A percentile compares a stretch with the other conserved stretches of the same genome.
Evolutionary conservation across 495 filamentous ascomycete species (phyloP).

Genomic region (Penicillium verhagenii): DNA sequence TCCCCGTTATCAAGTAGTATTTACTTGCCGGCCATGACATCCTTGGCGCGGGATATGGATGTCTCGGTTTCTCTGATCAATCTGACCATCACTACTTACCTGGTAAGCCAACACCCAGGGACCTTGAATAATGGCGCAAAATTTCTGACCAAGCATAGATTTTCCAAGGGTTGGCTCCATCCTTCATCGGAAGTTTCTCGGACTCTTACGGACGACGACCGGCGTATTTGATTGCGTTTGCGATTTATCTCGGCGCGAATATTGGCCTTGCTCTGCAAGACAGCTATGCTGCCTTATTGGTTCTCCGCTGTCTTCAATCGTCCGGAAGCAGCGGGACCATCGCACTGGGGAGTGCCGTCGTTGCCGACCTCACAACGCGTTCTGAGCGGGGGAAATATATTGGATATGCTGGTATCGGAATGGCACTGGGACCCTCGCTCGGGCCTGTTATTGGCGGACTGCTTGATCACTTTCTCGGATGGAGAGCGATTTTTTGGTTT

Average conservation of each 20-base stretch:
- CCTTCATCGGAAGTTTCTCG: conserved; percentile 46
- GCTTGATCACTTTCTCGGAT: conserved; percentile 62
- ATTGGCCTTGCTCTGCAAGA: conserved; percentile 48
- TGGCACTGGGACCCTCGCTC: conserved; percentile 48
- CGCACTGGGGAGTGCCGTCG: conserved; percentile 38
- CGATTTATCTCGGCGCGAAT: conserved; percentile 45
- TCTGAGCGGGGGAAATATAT: conserved; percentile 50
- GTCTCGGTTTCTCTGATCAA: conserved; percentile 43
- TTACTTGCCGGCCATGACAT: conserved; percentile 43
- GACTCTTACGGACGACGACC: conserved; percentile 49
- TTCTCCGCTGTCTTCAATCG: conserved; percentile 50
- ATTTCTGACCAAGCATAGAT: conserved; percentile 26
- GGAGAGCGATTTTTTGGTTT: conserved; percentile 76
- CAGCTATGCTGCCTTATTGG: conserved; percentile 45
- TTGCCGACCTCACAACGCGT: conserved; percentile 41
- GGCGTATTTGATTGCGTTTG: conserved; percentile 41
- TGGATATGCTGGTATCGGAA: conserved; percentile 29
- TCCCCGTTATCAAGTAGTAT: conserved; percentile 45
- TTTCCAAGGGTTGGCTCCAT: conserved; percentile 50
- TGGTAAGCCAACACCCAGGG: conserved; percentile 25
- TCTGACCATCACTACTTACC: conserved; percentile 45
- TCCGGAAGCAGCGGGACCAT: conserved; percentile 46
- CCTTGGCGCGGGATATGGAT: conserved; percentile 34
- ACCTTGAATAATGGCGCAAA: background rate
- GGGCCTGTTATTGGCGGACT: conserved; percentile 67